Evolutionary conservation across 345 rosid genomes (phyloP), one percentile per base, ranked within the genome.

Genomic region (Eucalyptus albens): DNA sequence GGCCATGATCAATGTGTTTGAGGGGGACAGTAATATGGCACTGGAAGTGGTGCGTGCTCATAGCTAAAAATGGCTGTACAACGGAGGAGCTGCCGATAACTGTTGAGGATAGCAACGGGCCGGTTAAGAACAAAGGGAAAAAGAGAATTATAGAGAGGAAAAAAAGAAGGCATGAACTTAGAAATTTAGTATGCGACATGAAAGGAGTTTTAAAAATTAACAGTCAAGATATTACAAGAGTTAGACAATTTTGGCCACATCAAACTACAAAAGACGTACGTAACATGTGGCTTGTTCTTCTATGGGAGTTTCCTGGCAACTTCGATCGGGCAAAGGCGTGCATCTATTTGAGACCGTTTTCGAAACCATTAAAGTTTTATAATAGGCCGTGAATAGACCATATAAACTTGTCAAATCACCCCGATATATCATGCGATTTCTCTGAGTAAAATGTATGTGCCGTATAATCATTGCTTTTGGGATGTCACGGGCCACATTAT

Each of bases 401-500:
- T 10, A 19, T 72, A 10, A 37, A 72, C 82, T 0, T 9, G 45
- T 72, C 82, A 19, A 19, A 72, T 72, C 22, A 72, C 45, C 8
- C 45, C 13, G 14, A 33, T 72, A 5, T 37, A 72, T 37, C 27
- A 6, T 37, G 15, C 22, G 83, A 72, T 72, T 37, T 19, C 8
- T 37, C 26, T 33, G 21, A 16, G 42, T 69, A 33, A 37, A 72
- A 21, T 72, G 45, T 21, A 40, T 37, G 26, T 37, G 45, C 45
- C 26, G 14, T 72, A 19, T 72, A 72, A 45, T 3, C 45, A 31
- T 42, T 62, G 40, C 45, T 37, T 72, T 72, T 72, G 83, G 83
- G 83, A 72, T 19, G 83, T 72, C 5, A 47, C 77, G 90, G 92
- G 90, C 92, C 86, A 93, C 95, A 10, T 88, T 93, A 8, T 93